Conservation (phyloP, 2,329 filamentous ascomycete genomes). For the Aureobasidium namibiae region DNA sequence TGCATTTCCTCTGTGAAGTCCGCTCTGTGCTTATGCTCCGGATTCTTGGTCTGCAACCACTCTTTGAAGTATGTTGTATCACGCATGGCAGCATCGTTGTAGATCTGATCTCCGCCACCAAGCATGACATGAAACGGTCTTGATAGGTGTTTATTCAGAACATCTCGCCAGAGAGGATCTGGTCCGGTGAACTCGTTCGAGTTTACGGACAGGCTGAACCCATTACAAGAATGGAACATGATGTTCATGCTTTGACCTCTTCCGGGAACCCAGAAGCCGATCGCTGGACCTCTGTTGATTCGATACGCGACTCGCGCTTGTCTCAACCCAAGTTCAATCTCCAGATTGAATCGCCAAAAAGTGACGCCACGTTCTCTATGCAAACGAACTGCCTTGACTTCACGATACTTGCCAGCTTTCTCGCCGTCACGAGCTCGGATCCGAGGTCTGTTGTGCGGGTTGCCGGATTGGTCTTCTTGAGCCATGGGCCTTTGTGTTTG, state of each 20-base stretch:
- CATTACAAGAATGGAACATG: slow-evolving; percentile 98
- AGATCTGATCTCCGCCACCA: slow-evolving; percentile 93
- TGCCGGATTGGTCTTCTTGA: slow-evolving; percentile 3
- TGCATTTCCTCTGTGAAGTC: slow-evolving; percentile 77
- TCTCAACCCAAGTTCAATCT: slow-evolving; percentile 70
- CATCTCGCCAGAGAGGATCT: slow-evolving; percentile 94
- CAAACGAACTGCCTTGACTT: slow-evolving; percentile 72
- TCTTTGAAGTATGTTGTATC: slow-evolving; percentile 69
- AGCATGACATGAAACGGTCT: slow-evolving; percentile 97
- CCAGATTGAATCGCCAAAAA: slow-evolving; percentile 95
- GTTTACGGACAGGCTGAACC: slow-evolving; percentile 76
- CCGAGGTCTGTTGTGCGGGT: slow-evolving; percentile 36
- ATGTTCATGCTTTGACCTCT: slow-evolving; percentile 86
- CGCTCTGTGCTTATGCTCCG: slow-evolving; percentile 67
- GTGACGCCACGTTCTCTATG: slow-evolving; percentile 81
- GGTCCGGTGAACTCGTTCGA: slow-evolving; percentile 78
- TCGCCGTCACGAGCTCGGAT: slow-evolving; percentile 63
- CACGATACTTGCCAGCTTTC: slow-evolving; percentile 69
- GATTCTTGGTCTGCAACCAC: slow-evolving; percentile 77
- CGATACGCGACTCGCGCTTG: slow-evolving; percentile 90
- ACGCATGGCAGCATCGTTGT: slow-evolving; percentile 77
- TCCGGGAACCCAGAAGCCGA: slow-evolving; percentile 91
- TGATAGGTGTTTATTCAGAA: slow-evolving; percentile 84
- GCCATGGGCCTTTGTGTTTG: slow-evolving; percentile 19
- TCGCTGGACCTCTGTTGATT: slow-evolving; percentile 82